Base-by-base conservation (phyloP, 495 filamentous ascomycete genomes). In the Neurospora terricola region DNA sequence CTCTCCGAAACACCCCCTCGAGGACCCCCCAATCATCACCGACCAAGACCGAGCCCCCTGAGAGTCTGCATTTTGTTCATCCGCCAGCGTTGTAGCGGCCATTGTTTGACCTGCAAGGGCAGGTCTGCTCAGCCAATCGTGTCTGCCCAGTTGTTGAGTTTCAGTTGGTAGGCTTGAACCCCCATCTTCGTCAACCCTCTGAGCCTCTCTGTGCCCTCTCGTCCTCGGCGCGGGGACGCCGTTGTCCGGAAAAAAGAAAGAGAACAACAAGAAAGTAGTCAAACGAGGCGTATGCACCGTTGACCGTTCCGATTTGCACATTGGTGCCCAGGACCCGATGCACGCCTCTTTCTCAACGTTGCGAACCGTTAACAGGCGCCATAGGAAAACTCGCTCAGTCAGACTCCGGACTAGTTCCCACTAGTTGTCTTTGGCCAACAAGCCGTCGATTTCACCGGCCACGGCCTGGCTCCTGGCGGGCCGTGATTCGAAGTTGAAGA, bases 91-190 rank as follows among this genome's bases (percentile, higher is more conserved):
- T 73, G 74, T 70, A 78, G 76, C 75, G 69, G 45, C 36, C 71
- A 70, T 69, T 73, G 75, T 77, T 78, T 40, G 72, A 54, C n/a
- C 78, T 78, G 74, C 77, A 76, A 77, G 75, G 77, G 74, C 45
- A 66, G 69, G 59, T 70, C 12, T 37, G 48, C 69, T 21, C 69
- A 73, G 30, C 78, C 77, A 78, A 80, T 78, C 77, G 78, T 30
- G 37, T 38, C 72, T 21, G 12, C 70, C 23, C 54, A 54, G 70
- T 38, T 48, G 38, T 70, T 62, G 54, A 34, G 72, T 76, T 76
- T 72, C 72, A 74, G 76, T 72, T 77, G 68, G 39, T 66, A 66
- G 54, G 54, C 27, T 66, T 36, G 12, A 66, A 66, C 54, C 54
- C 54, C 14, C 27, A 66, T 66, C 54, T 66, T 66, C 54, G 27